Conservation (phyloP, 352 stramenopile species). For the Phytopythium cucurbitacearum region DNA sequence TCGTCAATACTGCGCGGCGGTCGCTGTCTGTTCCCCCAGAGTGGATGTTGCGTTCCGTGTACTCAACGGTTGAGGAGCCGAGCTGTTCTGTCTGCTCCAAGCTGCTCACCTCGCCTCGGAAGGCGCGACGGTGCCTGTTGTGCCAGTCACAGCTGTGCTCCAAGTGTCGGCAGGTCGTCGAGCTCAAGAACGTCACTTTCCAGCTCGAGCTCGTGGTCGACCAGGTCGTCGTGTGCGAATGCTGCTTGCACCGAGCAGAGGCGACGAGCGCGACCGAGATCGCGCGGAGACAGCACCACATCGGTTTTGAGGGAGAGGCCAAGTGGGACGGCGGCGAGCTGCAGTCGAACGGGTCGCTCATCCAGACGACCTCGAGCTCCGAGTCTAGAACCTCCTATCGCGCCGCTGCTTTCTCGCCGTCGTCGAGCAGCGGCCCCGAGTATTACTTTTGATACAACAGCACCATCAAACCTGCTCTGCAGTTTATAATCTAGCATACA, state of each 20-base stretch:
- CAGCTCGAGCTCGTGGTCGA: constrained; percentile 21
- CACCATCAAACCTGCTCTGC: too few relatives aligned
- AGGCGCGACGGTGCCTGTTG: constrained; percentile 9
- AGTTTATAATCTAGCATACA: too few relatives aligned
- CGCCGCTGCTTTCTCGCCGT: too few relatives aligned
- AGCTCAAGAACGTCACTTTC: constrained; percentile 19
- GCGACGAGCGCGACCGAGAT: neutral
- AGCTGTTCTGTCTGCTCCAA: too few relatives aligned
- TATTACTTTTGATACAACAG: too few relatives aligned
- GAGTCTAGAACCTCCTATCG: too few relatives aligned
- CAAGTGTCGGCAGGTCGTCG: constrained; percentile 27
- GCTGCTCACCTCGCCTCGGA: too few relatives aligned
- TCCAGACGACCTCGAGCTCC: too few relatives aligned
- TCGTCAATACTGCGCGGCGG: neutral
- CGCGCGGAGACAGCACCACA: neutral
- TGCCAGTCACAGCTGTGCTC: constrained; percentile 32
- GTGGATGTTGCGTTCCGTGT: too few relatives aligned
- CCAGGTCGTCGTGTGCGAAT: constrained; percentile 22
- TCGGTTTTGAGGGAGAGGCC: neutral
- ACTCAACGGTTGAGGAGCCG: too few relatives aligned
- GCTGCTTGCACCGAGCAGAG: constrained; percentile 10
- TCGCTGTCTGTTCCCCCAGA: neutral
- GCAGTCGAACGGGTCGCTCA: too few relatives aligned
- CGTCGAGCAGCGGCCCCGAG: too few relatives aligned
- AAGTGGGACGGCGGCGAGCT: neutral